Evolutionary conservation across 345 rosid genomes (phyloP).

Genomic region (Eucalyptus cloeziana): DNA sequence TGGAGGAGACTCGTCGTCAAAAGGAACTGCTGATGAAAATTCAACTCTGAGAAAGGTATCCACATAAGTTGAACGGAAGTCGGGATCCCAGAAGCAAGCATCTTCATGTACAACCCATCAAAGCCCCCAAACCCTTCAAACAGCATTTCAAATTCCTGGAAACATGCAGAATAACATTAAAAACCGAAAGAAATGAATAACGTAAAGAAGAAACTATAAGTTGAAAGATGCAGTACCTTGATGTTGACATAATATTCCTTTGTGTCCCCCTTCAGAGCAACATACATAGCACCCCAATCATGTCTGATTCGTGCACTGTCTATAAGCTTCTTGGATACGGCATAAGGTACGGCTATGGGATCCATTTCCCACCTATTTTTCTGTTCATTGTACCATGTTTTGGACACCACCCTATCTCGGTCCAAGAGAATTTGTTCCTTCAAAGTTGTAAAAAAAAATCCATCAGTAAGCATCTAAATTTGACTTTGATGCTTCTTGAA

Average conservation of each 20-base stretch:
- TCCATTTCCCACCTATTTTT: slow-evolving; percentile 86
- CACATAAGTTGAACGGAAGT: slow-evolving; percentile 80
- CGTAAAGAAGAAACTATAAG: not conserved
- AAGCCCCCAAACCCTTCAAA: slow-evolving; percentile 88
- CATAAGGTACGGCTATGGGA: slow-evolving; percentile 79
- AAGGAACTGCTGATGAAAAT: slow-evolving; percentile 62
- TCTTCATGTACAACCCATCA: slow-evolving; percentile 85
- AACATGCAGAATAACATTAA: not conserved
- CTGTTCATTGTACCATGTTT: slow-evolving; percentile 81
- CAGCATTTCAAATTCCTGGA: slow-evolving; percentile 76
- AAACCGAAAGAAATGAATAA: not conserved
- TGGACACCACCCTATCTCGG: slow-evolving; percentile 82
- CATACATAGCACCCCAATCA: slow-evolving; percentile 85
- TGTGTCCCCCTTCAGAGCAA: slow-evolving; percentile 75
- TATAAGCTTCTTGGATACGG: slow-evolving; percentile 70
- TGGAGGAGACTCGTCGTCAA: slow-evolving; percentile 36
- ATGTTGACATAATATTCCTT: slow-evolving; percentile 63
- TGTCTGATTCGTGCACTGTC: slow-evolving; percentile 80
- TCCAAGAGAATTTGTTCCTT: slow-evolving; percentile 80
- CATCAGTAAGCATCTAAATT: not conserved
- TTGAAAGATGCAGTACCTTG: slow-evolving; percentile 36
- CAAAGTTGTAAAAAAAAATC: not conserved
- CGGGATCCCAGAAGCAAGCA: slow-evolving; percentile 80
- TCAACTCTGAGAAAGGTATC: slow-evolving; percentile 91
- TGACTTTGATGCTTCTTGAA: not conserved